phyloP scores from a whole-genome alignment of 208 protist genomes.

The Balamuthia mandrillaris region DNA sequence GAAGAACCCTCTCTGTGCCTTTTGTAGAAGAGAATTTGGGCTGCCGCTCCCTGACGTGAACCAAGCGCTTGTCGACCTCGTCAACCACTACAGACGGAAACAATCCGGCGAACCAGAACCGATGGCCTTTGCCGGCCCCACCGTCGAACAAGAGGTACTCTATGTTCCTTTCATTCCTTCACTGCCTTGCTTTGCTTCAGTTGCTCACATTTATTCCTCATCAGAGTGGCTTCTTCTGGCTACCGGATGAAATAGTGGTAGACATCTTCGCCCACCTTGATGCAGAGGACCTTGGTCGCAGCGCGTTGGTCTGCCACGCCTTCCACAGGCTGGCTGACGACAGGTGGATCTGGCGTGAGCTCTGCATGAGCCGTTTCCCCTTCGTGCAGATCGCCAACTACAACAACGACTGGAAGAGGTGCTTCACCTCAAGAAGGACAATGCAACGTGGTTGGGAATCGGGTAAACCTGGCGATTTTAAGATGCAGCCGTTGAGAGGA shows the following conservation, averaged over 20 bases:
- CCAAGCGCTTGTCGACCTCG: background rate
- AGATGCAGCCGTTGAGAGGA: background rate
- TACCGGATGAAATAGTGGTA: slow-evolving; percentile 7
- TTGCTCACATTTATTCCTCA: too few relatives aligned
- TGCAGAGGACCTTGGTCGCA: background rate
- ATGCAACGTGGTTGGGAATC: slow-evolving; percentile 22
- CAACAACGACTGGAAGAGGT: slow-evolving; percentile 32
- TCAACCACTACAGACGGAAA: too few relatives aligned
- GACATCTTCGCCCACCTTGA: slow-evolving; percentile 1
- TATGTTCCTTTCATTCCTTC: background rate
- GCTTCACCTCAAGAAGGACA: background rate
- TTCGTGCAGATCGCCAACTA: slow-evolving; percentile 14
- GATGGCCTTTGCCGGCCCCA: too few relatives aligned
- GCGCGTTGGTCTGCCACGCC: slow-evolving; percentile 2
- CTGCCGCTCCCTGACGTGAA: slow-evolving; percentile 6
- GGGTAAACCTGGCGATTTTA: slow-evolving; percentile 17
- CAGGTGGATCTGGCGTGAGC: slow-evolving; percentile 18
- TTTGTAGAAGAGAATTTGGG: slow-evolving; percentile 24
- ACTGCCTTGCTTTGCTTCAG: background rate
- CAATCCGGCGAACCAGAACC: too few relatives aligned
- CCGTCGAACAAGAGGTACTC: slow-evolving; percentile 16
- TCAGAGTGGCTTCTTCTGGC: background rate
- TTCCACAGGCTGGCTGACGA: slow-evolving; percentile 8
- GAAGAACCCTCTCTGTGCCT: slow-evolving; percentile 36
- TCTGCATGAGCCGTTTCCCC: slow-evolving; percentile 33